Base-by-base conservation (phyloP, 164 flowering plant genomes). In the Chimonanthus praecox region DNA sequence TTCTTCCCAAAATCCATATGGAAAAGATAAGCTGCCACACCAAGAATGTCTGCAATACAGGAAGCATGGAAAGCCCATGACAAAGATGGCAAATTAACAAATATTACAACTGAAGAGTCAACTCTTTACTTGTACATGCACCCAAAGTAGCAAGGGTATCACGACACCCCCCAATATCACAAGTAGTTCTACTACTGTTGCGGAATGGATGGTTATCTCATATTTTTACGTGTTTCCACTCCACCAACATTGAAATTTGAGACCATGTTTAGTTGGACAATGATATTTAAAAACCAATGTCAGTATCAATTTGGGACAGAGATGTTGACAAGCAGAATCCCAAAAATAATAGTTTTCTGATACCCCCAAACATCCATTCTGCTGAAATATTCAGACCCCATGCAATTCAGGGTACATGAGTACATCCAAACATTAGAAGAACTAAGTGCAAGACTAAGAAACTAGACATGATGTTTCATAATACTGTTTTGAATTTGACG, bases 21-120 rank as follows among this genome's bases (percentile, higher is more conserved):
- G 98, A 89, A 74, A 94, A 85, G 58, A 70, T 60, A 78, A 94
- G 84, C 80, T 94, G 98, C 98, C 98, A 94, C 74, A 92, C 95
- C 84, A 94, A 78, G 86, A 92, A 92, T 44, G 92, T 89, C 98
- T 94, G 97, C 85, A 81, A 78, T 33, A 78, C 20, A 75, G 67
- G 70, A 3, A 44, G 58, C 58, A 72, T 1, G 54, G 9, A 75
- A 8, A 71, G 47, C 13, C 3, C 0, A 9, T 60, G 47, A 49
- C 33, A 61, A 66, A 72, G 71, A 20, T 54, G 63, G 43, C 21
- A 60, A 67, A 45, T 44, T 18, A 11, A 44, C 43, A 65, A 44
- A 65, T 43, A 44, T 65, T 2, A 67, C 18, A 67, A 67, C 47
- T 13, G 47, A 67, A 68, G 70, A 20, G 47, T 47, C 18, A n/a